These are phyloP conservation scores for Schizothecium vesticola DNA, from an alignment of 495 filamentous ascomycete species.

Conservation along the genomic window DNA sequence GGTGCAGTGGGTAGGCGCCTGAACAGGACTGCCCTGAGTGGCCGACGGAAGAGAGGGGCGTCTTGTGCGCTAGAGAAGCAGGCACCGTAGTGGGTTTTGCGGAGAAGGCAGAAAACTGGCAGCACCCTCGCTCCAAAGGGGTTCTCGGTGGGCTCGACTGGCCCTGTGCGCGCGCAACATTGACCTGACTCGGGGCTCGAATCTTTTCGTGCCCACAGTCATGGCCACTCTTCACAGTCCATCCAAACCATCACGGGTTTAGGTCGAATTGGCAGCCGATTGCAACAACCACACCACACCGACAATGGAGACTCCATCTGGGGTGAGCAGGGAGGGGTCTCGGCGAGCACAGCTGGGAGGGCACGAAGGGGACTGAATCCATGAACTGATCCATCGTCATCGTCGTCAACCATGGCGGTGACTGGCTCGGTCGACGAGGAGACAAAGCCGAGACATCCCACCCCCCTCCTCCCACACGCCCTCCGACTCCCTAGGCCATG, in stretches of 20 bases:
- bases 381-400: not conserved
- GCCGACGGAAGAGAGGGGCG: not conserved
- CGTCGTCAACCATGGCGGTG: not conserved
- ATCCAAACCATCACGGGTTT: not conserved
- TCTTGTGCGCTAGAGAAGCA: conserved; percentile 7
- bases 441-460: too few relatives aligned
- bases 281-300: not conserved
- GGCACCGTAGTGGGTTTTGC: not conserved
- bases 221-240: too few relatives aligned
- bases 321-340: not conserved
- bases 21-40: not conserved
- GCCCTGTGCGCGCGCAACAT: not conserved
- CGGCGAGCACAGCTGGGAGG: not conserved
- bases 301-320: not conserved
- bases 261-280: too few relatives aligned
- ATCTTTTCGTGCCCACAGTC: not conserved
- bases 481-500: not conserved
- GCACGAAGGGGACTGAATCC: too few relatives aligned
- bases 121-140: not conserved
- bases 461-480: not conserved
- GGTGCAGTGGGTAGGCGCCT: not conserved
- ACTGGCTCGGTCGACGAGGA: too few relatives aligned
- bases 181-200: not conserved
- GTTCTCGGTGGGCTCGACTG: not conserved
- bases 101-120: not conserved